phyloP scores from a whole-genome alignment of 176 grass and related monocot species.

The Typha latifolia region DNA sequence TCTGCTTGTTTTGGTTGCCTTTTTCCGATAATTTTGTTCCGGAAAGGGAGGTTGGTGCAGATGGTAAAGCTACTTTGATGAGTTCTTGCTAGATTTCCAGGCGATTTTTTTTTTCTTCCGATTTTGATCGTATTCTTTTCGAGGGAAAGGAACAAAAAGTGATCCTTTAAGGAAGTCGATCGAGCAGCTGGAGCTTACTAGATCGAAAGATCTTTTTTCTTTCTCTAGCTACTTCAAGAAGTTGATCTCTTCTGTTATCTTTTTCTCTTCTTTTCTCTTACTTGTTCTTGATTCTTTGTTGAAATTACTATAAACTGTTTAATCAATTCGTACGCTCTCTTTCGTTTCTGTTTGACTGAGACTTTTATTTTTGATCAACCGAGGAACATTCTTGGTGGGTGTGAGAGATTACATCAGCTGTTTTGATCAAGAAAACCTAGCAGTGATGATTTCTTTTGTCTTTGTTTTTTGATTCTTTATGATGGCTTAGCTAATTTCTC shows the following conservation, averaged over 20 bases:
- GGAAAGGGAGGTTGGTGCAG: constrained; percentile 8
- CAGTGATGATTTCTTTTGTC: too few relatives aligned
- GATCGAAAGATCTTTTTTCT: neutral
- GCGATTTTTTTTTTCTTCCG: constrained; percentile 5
- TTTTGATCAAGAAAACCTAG: too few relatives aligned
- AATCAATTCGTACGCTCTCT: constrained; percentile 1
- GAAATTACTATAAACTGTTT: too few relatives aligned
- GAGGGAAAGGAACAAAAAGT: constrained; percentile 4
- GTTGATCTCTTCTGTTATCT: neutral
- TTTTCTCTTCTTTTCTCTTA: neutral
- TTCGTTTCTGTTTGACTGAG: neutral
- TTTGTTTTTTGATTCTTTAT: too few relatives aligned
- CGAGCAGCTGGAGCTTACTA: too few relatives aligned
- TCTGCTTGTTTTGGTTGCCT: constrained; percentile 8
- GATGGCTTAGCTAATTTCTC: too few relatives aligned
- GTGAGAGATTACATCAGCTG: too few relatives aligned
- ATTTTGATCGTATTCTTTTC: constrained; percentile 6
- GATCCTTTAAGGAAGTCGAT: neutral
- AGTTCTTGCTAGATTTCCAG: constrained; percentile 20
- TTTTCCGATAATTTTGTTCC: neutral
- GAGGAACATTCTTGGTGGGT: too few relatives aligned
- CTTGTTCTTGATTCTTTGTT: neutral
- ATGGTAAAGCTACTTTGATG: constrained; percentile 13
- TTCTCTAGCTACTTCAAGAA: neutral
- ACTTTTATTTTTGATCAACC: too few relatives aligned